Evolutionary conservation across 495 filamentous ascomycete species (phyloP).

Genomic region (Thozetella sp.): DNA sequence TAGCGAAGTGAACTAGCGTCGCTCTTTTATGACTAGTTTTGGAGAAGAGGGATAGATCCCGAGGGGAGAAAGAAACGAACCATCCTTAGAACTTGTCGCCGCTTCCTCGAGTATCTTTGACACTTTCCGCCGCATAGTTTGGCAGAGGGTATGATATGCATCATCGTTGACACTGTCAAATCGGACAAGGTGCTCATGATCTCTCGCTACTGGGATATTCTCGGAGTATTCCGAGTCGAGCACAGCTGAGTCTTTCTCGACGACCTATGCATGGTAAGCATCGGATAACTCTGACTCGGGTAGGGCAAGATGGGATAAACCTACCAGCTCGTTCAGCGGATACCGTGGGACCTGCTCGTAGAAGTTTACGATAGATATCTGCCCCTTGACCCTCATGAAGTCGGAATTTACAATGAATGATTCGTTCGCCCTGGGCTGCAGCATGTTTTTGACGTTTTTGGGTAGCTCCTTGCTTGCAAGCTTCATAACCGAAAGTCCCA

Average conservation of each 20-base stretch:
- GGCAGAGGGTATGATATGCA: conserved; percentile 5
- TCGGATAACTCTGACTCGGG: background rate
- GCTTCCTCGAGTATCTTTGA: conserved; percentile 5
- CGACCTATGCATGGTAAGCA: conserved; percentile 5
- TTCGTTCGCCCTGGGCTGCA: conserved; percentile 6
- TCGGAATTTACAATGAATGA: conserved; percentile 10
- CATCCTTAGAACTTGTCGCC: background rate
- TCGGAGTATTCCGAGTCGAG: conserved; percentile 9
- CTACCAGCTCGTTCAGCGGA: conserved; percentile 1
- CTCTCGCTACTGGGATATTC: conserved; percentile 7
- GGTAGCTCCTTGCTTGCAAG: conserved; percentile 9
- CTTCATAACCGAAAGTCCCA: conserved; percentile 9
- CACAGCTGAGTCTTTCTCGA: conserved; percentile 9
- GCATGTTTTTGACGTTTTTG: background rate
- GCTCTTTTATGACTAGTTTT: too few relatives aligned
- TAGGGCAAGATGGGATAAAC: too few relatives aligned
- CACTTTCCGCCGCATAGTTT: conserved; percentile 8
- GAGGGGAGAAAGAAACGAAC: background rate
- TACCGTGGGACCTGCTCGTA: conserved; percentile 9
- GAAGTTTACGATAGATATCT: conserved; percentile 10
- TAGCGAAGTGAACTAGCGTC: background rate
- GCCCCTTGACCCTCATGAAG: conserved; percentile 9
- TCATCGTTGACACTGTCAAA: conserved; percentile 8
- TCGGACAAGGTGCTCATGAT: conserved; percentile 9
- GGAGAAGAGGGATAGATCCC: background rate